Evolutionary conservation across 2,329 filamentous ascomycete genomes (phyloP), one percentile per base, ranked within the genome.

Genomic region (Trichoderma hamatum): DNA sequence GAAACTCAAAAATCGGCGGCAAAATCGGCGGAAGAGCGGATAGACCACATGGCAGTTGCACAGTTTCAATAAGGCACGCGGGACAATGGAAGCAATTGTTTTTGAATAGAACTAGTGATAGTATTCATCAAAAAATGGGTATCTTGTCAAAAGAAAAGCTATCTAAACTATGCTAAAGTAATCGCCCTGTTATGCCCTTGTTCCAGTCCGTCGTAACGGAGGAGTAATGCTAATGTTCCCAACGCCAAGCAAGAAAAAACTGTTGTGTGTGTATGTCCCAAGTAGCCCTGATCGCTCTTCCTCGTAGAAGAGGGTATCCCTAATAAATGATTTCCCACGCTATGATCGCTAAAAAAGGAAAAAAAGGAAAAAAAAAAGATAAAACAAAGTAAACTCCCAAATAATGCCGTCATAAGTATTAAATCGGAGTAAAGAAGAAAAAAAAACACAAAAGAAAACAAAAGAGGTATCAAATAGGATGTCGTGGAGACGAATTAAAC

Each of bases 391-490:
- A 28, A 67, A 67, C 63, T 67, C 63, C 63, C 21, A 67, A 26
- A 43, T 59, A 43, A 67, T 67, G 63, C 63, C 63, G 63, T 67
- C 63, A 30, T 67, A 51, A 67, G 39, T 39, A 67, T 67, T 67
- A 67, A 51, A 59, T 67, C 34, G 30, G 30, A 34, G 26, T 67
- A 59, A 62, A 26, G 36, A 21, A 32, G 49, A 24, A 34, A 5
- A 46, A 59, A 67, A 34, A 21, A 28, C 39, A 43, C 39, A 59
- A 24, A 34, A 63, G 16, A 36, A 11, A 46, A 56, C 2, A 46
- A 65, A 55, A 19, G 34, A 56, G 21, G 21, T 52, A 52, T 36
- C 34, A 65, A 65, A 30, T 30, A 56, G 34, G 51, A 19, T 56
- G 62, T 65, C 62, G 62, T 65, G 13, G 51, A 10, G 62, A 65